Base-by-base conservation (phyloP, 768 basidiomycete species). In the Artomyces pyxidatus region DNA sequence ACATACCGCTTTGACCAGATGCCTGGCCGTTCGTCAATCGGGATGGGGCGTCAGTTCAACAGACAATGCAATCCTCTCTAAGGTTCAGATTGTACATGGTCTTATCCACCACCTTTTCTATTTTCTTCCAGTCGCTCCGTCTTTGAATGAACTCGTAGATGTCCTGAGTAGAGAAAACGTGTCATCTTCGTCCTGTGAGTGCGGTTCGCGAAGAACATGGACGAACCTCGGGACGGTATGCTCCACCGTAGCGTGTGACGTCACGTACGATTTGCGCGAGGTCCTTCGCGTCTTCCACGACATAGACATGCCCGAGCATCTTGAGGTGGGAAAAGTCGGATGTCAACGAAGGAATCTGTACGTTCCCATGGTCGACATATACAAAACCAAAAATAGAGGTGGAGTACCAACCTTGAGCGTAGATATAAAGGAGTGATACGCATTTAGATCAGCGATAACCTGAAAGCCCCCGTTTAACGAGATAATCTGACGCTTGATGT, bases 81-180 rank as follows among this genome's bases (percentile, higher is more conserved):
- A 95, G 89, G 63, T 85, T 88, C 44, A 93, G 66, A 65, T 87
- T 91, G 67, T 92, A 93, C 89, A 93, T 92, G 42, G 89, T 82
- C 71, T 91, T 90, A 70, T 92, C 90, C 43, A 98, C 96, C 23
- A 80, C 83, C 67, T 91, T 95, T 65, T 98, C 94, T 51, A 98
- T 98, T 71, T 89, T 94, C 70, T 96, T 95, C 95, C 95, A 98
- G 64, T 99, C 95, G 6, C 89, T 87, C 28, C 94, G 76, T 19
- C 94, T 73, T 62, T 93, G 90, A 59, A 97, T 88, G 59, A 97
- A 95, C 65, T 98, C 95, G 63, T 97, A 97, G 44, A 97, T 75
- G 61, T 97, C 95, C 80, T 85, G 50, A 21, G n/a, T n/a, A n/a
- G n/a, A n/a, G n/a, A n/a, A n/a, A n/a, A n/a, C n/a, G n/a, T n/a